These are phyloP conservation scores for Glomus cerebriforme DNA, from an alignment of 192 early-diverging fungal genomes.

Conservation along the genomic window DNA sequence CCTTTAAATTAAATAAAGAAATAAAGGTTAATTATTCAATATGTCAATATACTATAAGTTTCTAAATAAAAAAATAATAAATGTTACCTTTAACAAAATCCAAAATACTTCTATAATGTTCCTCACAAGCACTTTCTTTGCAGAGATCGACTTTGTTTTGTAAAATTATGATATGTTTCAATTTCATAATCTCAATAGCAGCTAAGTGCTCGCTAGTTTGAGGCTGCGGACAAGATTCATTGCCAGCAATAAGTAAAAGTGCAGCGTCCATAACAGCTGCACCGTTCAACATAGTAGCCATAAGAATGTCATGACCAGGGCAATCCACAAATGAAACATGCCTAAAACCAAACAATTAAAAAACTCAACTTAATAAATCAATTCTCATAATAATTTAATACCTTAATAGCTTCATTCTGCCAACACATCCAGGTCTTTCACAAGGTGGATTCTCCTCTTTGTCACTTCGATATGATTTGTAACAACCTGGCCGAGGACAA, in stretches of 20 bases:
- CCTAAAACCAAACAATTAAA: conserved; percentile 43
- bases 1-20: conserved; percentile 23
- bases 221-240: conserved; percentile 98
- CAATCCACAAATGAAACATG: conserved; percentile 99
- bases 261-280: conserved; percentile 99
- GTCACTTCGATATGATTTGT: conserved; percentile 80
- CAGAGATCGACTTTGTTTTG: conserved; percentile 99
- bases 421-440: conserved; percentile 82
- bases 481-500: conserved; percentile 96
- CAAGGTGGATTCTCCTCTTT: conserved; percentile 89
- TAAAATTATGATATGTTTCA: conserved; percentile 93
- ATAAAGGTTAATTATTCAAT: conserved; percentile 5
- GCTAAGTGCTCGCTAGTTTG: conserved; percentile 99
- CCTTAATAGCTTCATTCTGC: conserved; percentile 83
- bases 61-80: not conserved
- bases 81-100: conserved; percentile 81
- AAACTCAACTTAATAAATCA: not conserved
- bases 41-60: conserved; percentile 1
- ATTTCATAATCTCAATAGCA: conserved; percentile 99
- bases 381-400: conserved; percentile 29
- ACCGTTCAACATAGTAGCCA: conserved; percentile 99
- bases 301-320: conserved; percentile 99
- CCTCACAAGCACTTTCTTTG: conserved; percentile 87
- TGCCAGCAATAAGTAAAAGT: conserved; percentile 94
- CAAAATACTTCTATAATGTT: conserved; percentile 89